These are phyloP conservation scores for Mediolabrus comicus DNA, from an alignment of 108 stramenopile genomes.

Conservation along the genomic window DNA sequence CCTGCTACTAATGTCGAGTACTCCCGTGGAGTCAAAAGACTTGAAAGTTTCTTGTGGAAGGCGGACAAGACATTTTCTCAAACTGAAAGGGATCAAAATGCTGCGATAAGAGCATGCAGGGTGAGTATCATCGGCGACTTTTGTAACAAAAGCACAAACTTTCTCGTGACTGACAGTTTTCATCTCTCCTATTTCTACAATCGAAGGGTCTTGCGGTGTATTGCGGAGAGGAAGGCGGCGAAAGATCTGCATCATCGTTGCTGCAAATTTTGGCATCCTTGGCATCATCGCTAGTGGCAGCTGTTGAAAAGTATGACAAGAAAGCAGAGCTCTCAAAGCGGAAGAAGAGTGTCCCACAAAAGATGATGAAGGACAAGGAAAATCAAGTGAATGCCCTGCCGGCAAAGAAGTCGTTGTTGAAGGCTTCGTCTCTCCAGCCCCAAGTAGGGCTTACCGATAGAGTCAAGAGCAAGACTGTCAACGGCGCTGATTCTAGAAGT, in stretches of 20 bases:
- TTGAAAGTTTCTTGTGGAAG: constrained; percentile 64
- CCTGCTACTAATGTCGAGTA: constrained; percentile 12
- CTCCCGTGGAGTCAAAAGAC: constrained; percentile 52
- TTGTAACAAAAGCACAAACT: not conserved
- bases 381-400: constrained; percentile 3
- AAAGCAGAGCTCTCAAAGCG: constrained; percentile 43
- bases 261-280: constrained; percentile 75
- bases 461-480: constrained; percentile 13
- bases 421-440: constrained; percentile 24
- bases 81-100: constrained; percentile 48
- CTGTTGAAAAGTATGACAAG: constrained; percentile 72
- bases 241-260: constrained; percentile 48
- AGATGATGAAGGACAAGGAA: constrained; percentile 31
- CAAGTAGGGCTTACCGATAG: constrained; percentile 21
- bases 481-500: constrained; percentile 1
- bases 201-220: constrained; percentile 61
- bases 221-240: constrained; percentile 82
- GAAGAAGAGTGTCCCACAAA: constrained; percentile 36
- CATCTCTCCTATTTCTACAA: not conserved
- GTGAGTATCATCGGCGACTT: constrained; percentile 6
- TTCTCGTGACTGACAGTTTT: not conserved
- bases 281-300: constrained; percentile 54
- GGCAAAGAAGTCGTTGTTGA: constrained; percentile 17
- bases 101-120: constrained; percentile 67
- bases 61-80: constrained; percentile 40